Conservation (phyloP, 306 rosid genomes). For the Delonix regia region DNA sequence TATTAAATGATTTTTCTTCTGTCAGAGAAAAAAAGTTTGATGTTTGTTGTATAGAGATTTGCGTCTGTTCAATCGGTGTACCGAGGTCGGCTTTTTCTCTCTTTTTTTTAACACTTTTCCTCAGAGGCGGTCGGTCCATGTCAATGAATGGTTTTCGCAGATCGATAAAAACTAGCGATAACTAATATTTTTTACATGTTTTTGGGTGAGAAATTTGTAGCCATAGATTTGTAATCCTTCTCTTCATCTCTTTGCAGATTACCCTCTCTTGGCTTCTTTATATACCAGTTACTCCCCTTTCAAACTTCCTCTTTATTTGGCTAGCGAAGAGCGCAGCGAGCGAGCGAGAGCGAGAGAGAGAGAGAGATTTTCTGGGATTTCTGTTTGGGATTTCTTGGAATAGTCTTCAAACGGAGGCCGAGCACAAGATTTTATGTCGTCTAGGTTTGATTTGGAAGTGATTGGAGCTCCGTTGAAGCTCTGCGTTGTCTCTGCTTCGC, state of each 20-base stretch:
- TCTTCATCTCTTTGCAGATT: not conserved
- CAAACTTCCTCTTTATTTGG: constrained; percentile 14
- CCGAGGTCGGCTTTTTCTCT: constrained; percentile 9
- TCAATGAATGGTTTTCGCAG: constrained; percentile 1
- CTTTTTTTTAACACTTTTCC: constrained; percentile 10
- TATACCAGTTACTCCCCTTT: not conserved
- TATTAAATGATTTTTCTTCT: not conserved
- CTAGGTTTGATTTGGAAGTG: constrained; percentile 63
- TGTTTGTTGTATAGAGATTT: constrained; percentile 47
- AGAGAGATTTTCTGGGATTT: not conserved
- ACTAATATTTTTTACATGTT: not conserved
- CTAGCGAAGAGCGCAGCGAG: not conserved
- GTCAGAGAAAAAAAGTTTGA: not conserved
- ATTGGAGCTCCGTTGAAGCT: constrained; percentile 74
- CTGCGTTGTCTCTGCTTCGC: constrained; percentile 36
- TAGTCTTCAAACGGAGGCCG: constrained; percentile 32
- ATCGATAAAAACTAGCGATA: constrained; percentile 37
- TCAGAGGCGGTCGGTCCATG: constrained; percentile 1
- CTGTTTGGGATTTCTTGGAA: constrained; percentile 3
- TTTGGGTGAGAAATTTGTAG: constrained; percentile 40
- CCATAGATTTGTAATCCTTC: constrained; percentile 61
- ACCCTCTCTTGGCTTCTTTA: not conserved
- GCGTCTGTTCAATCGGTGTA: constrained; percentile 40
- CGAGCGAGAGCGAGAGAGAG: not conserved
- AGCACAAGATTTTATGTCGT: constrained; percentile 64